phyloP scores from a whole-genome alignment of 495 filamentous ascomycete species.

The Penicillium taxi region DNA sequence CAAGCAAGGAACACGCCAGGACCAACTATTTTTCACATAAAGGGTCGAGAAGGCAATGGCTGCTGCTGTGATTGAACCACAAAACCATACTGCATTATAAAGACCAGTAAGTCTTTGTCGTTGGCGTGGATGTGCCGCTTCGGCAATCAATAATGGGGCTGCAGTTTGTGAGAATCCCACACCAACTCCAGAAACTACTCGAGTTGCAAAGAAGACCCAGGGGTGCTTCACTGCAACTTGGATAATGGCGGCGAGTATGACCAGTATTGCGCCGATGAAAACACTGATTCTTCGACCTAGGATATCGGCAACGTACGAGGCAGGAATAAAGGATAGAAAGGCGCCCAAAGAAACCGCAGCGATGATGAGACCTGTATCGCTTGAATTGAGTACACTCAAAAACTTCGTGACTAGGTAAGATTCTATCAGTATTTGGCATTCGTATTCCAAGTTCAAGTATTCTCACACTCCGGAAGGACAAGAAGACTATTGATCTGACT shows the following conservation, averaged over 20 bases:
- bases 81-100: slow-evolving; percentile 23
- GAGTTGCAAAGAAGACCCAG: slow-evolving; percentile 21
- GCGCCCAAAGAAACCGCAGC: slow-evolving; percentile 21
- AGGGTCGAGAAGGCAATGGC: slow-evolving; percentile 15
- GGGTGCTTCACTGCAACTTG: slow-evolving; percentile 13
- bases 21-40: slow-evolving; percentile 14
- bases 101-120: slow-evolving; percentile 17
- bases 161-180: slow-evolving; percentile 24
- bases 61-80: slow-evolving; percentile 21
- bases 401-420: slow-evolving; percentile 11
- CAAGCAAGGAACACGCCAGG: slow-evolving; percentile 21
- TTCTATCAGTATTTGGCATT: background rate
- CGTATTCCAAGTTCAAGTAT: background rate
- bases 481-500: slow-evolving; percentile 25
- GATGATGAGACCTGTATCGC: slow-evolving; percentile 17
- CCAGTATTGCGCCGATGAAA: slow-evolving; percentile 14
- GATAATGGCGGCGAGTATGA: slow-evolving; percentile 15
- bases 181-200: slow-evolving; percentile 16
- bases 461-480: slow-evolving; percentile 23
- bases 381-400: slow-evolving; percentile 13
- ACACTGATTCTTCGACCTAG: slow-evolving; percentile 16
- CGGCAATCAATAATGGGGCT: slow-evolving; percentile 20
- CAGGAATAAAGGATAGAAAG: slow-evolving; percentile 20
- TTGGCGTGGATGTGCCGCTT: slow-evolving; percentile 19
- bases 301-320: slow-evolving; percentile 19